These are phyloP conservation scores for Eutrema japonicum DNA, from an alignment of 345 rosid genomes.

Conservation along the genomic window DNA sequence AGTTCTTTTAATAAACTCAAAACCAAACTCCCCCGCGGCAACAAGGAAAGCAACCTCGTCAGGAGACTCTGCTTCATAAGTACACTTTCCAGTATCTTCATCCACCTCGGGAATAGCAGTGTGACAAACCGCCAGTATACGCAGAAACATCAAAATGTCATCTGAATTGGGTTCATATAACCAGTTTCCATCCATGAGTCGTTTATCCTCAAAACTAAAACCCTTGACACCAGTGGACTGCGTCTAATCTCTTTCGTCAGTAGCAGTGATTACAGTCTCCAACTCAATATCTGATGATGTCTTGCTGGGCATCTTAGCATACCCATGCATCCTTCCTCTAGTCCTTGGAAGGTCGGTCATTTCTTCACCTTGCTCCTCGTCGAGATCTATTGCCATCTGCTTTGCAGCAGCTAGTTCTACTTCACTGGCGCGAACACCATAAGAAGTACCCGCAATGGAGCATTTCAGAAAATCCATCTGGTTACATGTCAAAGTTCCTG, in stretches of 20 bases:
- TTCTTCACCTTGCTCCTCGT: conserved; percentile 44
- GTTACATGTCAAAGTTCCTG: conserved; percentile 86
- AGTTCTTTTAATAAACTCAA: conserved; percentile 64
- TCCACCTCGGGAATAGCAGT: conserved; percentile 67
- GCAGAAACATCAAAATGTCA: conserved; percentile 62
- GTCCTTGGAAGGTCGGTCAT: conserved; percentile 21
- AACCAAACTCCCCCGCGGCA: conserved; percentile 75
- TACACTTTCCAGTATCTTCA: conserved; percentile 54
- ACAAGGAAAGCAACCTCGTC: conserved; percentile 78
- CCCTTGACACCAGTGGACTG: conserved; percentile 52
- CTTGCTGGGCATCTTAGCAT: conserved; percentile 39
- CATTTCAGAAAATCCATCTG: conserved; percentile 82
- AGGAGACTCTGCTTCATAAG: conserved; percentile 86
- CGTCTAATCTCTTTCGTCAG: conserved; percentile 50
- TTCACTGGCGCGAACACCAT: conserved; percentile 61
- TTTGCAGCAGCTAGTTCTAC: conserved; percentile 68
- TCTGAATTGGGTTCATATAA: conserved; percentile 44
- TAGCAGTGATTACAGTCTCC: conserved; percentile 70
- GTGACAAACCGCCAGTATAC: conserved; percentile 74
- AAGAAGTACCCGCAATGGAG: conserved; percentile 73
- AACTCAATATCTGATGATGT: conserved; percentile 70
- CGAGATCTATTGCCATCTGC: conserved; percentile 52
- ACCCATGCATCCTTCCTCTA: conserved; percentile 26
- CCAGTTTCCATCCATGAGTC: conserved; percentile 67
- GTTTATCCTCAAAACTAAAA: conserved; percentile 65